Evolutionary conservation across 768 basidiomycete species (phyloP).

Genomic region (Podaxis sp.): DNA sequence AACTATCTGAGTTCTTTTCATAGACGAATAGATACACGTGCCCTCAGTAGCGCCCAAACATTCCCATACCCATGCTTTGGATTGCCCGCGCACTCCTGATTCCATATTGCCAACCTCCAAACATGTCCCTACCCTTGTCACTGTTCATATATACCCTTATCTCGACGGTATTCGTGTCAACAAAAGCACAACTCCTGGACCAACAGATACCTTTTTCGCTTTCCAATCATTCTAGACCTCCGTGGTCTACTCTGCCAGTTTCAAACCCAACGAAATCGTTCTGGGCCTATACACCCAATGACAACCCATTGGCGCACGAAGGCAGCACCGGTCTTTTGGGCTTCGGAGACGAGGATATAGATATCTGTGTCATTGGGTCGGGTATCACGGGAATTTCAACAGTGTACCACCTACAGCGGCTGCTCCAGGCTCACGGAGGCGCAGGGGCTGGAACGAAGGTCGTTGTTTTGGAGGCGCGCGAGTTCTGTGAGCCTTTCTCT

Average conservation of each 20-base stretch:
- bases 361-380: slow-evolving; percentile 78
- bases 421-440: slow-evolving; percentile 10
- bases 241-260: slow-evolving; percentile 43
- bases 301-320: slow-evolving; percentile 64
- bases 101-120: neutral
- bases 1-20: neutral
- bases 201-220: slow-evolving; percentile 1
- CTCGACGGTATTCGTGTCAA: neutral
- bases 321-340: slow-evolving; percentile 62
- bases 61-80: too few relatives aligned
- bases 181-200: neutral
- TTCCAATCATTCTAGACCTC: neutral
- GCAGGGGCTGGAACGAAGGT: slow-evolving; percentile 37
- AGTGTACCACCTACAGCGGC: slow-evolving; percentile 62
- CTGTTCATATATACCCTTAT: neutral
- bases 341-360: slow-evolving; percentile 47
- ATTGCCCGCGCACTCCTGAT: neutral
- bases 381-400: slow-evolving; percentile 79
- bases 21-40: too few relatives aligned
- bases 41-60: too few relatives aligned
- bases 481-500: slow-evolving; percentile 64
- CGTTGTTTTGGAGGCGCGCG: slow-evolving; percentile 79
- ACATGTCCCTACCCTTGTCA: neutral
- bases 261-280: slow-evolving; percentile 68
- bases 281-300: slow-evolving; percentile 63